phyloP scores from a whole-genome alignment of 2,329 filamentous ascomycete genomes.

The Nigrograna mackinnonii region DNA sequence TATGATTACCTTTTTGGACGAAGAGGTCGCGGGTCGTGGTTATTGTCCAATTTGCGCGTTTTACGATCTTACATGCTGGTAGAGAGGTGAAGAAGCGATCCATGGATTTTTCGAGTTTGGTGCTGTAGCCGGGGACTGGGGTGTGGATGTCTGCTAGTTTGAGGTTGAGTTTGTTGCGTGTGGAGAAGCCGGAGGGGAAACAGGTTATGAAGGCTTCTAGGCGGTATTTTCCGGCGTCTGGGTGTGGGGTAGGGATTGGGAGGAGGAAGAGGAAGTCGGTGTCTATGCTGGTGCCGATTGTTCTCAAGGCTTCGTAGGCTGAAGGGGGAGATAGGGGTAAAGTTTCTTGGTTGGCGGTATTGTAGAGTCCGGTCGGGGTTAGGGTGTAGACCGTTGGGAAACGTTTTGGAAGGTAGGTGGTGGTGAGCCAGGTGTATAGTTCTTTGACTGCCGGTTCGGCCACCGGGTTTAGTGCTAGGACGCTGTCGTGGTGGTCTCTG shows the following conservation, averaged over 20 bases:
- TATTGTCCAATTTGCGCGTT: constrained; percentile 59
- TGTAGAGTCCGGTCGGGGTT: constrained; percentile 39
- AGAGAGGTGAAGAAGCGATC: constrained; percentile 63
- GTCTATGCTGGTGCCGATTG: constrained; percentile 58
- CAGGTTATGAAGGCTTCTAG: constrained; percentile 60
- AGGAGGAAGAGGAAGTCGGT: constrained; percentile 64
- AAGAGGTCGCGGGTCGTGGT: constrained; percentile 47
- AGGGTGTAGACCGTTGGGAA: constrained; percentile 59
- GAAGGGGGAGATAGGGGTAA: constrained; percentile 44
- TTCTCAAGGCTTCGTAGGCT: constrained; percentile 48
- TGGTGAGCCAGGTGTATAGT: constrained; percentile 59
- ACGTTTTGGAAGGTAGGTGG: constrained; percentile 59
- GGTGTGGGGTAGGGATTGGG: constrained; percentile 30
- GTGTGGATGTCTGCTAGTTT: constrained; percentile 59
- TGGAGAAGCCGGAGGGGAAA: constrained; percentile 63
- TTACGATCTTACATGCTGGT: constrained; percentile 58
- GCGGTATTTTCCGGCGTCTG: constrained; percentile 49
- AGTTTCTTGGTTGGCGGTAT: constrained; percentile 48
- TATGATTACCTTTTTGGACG: constrained; percentile 46
- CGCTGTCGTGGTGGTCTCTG: constrained; percentile 45
- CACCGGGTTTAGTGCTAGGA: constrained; percentile 40
- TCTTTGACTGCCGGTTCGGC: constrained; percentile 54
- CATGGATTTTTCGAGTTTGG: constrained; percentile 63
- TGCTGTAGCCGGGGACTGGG: constrained; percentile 61
- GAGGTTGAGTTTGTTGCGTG: constrained; percentile 57